Conservation (phyloP, 1,139 yeast species). For the Geotrichum citri-aurantii region DNA sequence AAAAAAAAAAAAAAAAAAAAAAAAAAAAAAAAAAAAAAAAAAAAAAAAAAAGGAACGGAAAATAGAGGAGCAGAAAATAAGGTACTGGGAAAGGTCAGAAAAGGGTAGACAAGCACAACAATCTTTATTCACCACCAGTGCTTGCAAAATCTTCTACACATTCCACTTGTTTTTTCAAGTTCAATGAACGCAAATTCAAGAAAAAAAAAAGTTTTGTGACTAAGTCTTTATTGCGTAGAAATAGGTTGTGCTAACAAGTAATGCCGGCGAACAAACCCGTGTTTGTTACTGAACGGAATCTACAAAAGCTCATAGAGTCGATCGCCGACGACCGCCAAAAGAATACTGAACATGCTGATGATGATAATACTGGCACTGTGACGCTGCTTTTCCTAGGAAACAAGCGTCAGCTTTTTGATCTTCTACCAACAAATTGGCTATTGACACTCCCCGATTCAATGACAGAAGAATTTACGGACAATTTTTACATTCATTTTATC, state of each 20-base stretch:
- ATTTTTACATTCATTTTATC: conserved; percentile 7
- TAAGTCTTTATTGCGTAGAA: not conserved
- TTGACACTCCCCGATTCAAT: not conserved
- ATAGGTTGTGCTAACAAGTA: not conserved
- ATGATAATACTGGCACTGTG: not conserved
- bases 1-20: too few species aligned
- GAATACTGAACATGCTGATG: not conserved
- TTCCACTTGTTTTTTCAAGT: not conserved
- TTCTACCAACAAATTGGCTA: conserved; percentile 10
- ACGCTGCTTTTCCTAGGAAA: conserved; percentile 8
- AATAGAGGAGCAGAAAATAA: not conserved
- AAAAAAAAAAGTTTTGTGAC: not conserved
- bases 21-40: not conserved
- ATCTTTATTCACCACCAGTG: not conserved
- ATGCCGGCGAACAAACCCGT: not conserved
- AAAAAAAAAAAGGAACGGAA: not conserved
- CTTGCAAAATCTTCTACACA: not conserved
- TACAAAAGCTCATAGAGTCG: conserved; percentile 5
- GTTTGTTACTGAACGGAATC: conserved; percentile 2
- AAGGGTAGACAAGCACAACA: not conserved
- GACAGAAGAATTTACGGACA: conserved; percentile 16
- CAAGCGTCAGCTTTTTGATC: conserved; percentile 2
- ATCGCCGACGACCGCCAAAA: not conserved
- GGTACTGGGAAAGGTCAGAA: not conserved
- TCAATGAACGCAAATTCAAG: not conserved